Percentiles rank a stretch among this genome's conserved stretches.
phyloP scores from a whole-genome alignment of 2,329 filamentous ascomycete species.

The Fusarium agapanthi region DNA sequence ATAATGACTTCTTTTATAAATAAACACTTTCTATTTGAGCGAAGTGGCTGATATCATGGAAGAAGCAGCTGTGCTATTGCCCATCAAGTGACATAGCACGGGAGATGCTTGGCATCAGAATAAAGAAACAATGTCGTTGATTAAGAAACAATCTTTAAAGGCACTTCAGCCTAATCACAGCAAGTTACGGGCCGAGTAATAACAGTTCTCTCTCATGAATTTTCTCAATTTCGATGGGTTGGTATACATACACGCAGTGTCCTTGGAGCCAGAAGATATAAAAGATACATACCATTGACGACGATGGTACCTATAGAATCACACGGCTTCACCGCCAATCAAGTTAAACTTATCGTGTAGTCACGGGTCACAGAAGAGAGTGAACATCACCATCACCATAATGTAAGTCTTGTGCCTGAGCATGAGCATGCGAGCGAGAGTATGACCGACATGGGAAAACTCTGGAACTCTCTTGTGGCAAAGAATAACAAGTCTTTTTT shows the following conservation, averaged over 20 bases:
- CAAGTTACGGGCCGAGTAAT: no score
- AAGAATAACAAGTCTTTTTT: no score
- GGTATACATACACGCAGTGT: no score
- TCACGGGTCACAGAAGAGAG: accelerated
- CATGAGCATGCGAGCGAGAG: background rate
- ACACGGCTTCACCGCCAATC: accelerated
- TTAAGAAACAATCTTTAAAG: background rate
- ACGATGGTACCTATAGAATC: accelerated
- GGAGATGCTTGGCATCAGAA: background rate
- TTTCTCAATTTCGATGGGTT: background rate
- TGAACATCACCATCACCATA: background rate
- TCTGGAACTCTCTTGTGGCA: no score
- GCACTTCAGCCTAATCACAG: accelerated
- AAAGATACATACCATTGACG: background rate
- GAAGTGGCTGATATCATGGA: background rate
- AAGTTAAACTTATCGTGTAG: background rate
- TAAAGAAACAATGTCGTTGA: background rate
- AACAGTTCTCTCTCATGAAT: background rate
- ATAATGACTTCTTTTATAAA: accelerated
- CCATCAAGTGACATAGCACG: background rate
- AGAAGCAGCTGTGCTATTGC: background rate
- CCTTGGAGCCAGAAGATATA: background rate
- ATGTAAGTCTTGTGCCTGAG: background rate
- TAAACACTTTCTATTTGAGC: background rate
- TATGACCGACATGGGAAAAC: background rate